Conservation (phyloP, 345 rosid genomes). For the Bretschneidera sinensis region DNA sequence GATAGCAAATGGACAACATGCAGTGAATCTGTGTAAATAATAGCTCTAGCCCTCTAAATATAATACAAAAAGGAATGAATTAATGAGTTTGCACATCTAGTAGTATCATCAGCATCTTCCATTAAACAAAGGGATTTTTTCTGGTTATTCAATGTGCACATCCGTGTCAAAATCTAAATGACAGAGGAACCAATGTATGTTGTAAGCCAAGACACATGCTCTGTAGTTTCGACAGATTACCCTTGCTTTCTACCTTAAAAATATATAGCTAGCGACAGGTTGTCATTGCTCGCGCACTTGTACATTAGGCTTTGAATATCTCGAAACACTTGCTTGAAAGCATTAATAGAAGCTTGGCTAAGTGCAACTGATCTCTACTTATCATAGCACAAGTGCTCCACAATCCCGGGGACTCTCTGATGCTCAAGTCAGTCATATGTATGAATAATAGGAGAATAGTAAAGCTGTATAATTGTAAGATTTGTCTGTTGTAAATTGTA, state of each 20-base stretch:
- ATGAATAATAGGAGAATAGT: too few species aligned
- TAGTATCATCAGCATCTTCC: too few species aligned
- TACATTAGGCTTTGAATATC: conserved; percentile 69
- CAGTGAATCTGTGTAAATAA: too few species aligned
- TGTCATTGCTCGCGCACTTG: conserved; percentile 53
- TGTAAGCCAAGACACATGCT: conserved; percentile 89
- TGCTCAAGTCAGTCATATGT: too few species aligned
- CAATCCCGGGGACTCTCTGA: too few species aligned
- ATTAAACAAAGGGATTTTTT: conserved; percentile 20
- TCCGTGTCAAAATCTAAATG: conserved; percentile 68
- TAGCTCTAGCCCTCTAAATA: too few species aligned
- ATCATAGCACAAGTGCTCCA: conserved; percentile 42
- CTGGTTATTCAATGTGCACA: conserved; percentile 64
- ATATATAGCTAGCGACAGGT: conserved; percentile 72
- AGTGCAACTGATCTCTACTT: conserved; percentile 75
- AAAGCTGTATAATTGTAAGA: too few species aligned
- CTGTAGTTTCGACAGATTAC: conserved; percentile 70
- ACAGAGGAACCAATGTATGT: conserved; percentile 65
- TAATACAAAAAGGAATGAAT: too few species aligned
- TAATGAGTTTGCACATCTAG: too few species aligned
- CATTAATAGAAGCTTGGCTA: conserved; percentile 66
- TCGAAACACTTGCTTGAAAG: conserved; percentile 66
- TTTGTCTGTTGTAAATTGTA: too few species aligned
- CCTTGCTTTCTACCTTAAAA: conserved; percentile 92
- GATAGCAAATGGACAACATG: too few species aligned